These are phyloP conservation scores for Raffaelea albimanens DNA, from an alignment of 2,329 filamentous ascomycete species.

Conservation along the genomic window DNA sequence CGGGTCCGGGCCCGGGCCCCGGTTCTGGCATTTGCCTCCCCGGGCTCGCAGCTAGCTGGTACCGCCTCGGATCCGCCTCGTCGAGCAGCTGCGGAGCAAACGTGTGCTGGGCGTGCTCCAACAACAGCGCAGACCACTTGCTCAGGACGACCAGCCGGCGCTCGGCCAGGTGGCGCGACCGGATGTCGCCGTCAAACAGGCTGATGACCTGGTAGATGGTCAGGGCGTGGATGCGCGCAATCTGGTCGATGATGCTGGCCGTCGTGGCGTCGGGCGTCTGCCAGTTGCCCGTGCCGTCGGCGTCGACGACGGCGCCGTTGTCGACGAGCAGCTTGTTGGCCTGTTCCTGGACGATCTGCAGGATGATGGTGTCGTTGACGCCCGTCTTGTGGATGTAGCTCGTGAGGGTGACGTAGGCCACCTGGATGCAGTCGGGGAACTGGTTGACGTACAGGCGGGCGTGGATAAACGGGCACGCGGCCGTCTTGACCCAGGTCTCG, in stretches of 20 bases:
- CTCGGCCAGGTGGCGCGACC: slow-evolving; percentile 27
- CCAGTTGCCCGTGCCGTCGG: not conserved
- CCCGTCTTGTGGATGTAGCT: slow-evolving; percentile 14
- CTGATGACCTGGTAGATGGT: slow-evolving; percentile 39
- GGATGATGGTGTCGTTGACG: slow-evolving; percentile 9
- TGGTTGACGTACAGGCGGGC: slow-evolving; percentile 16
- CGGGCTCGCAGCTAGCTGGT: too few relatives aligned
- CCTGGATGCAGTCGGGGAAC: slow-evolving; percentile 19
- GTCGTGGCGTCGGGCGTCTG: slow-evolving; percentile 14
- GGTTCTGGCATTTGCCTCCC: too few relatives aligned
- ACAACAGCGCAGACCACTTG: slow-evolving; percentile 1
- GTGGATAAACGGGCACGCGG: slow-evolving; percentile 23
- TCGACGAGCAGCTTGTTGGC: not conserved
- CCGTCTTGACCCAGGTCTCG: slow-evolving; percentile 17
- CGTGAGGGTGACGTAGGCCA: slow-evolving; percentile 19
- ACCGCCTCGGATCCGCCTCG: not conserved
- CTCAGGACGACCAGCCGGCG: slow-evolving; percentile 15
- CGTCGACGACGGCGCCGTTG: not conserved
- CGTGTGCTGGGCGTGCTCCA: not conserved
- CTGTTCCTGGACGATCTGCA: slow-evolving; percentile 15
- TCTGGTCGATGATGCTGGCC: slow-evolving; percentile 12
- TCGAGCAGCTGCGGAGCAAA: not conserved
- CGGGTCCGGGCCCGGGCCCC: too few relatives aligned
- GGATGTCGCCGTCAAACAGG: slow-evolving; percentile 41
- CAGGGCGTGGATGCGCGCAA: slow-evolving; percentile 38